phyloP scores from a whole-genome alignment of 192 early-diverging fungal species.

The Rhizoclosmatium globosum region DNA sequence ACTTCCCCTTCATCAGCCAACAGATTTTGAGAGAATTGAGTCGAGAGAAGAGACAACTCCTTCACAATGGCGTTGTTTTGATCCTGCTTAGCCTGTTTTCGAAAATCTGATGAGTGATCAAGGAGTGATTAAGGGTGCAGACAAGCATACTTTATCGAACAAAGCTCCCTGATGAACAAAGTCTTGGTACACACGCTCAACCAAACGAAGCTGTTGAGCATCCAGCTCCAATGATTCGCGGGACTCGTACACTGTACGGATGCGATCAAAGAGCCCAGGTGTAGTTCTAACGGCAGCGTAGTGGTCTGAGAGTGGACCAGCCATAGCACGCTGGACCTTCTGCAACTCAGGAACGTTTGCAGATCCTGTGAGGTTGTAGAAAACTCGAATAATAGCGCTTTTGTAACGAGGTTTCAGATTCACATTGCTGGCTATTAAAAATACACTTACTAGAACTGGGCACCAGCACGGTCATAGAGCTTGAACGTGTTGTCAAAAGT shows the following conservation, averaged over 20 bases:
- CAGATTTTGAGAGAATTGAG: background rate
- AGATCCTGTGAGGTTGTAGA: slow-evolving; percentile 8
- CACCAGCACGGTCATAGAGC: slow-evolving; percentile 3
- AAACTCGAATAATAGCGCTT: background rate
- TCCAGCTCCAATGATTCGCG: background rate
- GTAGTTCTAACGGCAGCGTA: background rate
- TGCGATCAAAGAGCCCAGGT: slow-evolving; percentile 9
- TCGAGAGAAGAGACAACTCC: background rate
- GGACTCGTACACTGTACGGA: background rate
- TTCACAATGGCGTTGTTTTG: slow-evolving; percentile 5
- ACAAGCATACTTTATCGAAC: background rate
- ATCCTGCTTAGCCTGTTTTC: background rate
- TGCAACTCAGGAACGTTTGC: slow-evolving; percentile 2
- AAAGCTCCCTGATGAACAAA: slow-evolving; percentile 1
- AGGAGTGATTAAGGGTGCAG: too few species aligned
- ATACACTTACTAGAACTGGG: background rate
- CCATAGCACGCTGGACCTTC: background rate
- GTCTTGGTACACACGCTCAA: background rate
- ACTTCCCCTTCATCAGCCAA: background rate
- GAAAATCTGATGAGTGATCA: too few species aligned
- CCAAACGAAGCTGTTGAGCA: background rate
- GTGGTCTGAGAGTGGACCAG: background rate
- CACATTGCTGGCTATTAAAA: background rate
- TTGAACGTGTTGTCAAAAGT: slow-evolving; percentile 1
- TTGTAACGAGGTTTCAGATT: background rate